Evolutionary conservation across 495 filamentous ascomycete species (phyloP).

Genomic region (Aspergillus cavernicola): DNA sequence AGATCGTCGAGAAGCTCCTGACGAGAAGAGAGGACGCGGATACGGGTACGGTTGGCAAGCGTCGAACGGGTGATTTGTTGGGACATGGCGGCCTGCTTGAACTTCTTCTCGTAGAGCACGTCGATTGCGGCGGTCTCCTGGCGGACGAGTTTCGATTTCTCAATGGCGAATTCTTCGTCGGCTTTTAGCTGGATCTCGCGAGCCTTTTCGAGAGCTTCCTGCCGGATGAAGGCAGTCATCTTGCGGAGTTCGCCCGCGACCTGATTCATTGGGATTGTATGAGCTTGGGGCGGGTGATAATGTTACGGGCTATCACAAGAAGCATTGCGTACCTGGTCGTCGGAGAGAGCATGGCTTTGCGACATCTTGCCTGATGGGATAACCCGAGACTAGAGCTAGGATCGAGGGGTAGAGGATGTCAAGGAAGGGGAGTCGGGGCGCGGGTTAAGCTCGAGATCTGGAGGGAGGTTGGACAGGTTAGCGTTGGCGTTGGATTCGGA

Average conservation of each 20-base stretch:
- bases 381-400: slow-evolving; percentile 22
- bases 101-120: slow-evolving; percentile 89
- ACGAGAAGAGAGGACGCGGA: slow-evolving; percentile 77
- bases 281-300: slow-evolving; percentile 15
- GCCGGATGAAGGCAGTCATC: slow-evolving; percentile 99
- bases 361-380: slow-evolving; percentile 65
- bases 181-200: slow-evolving; percentile 96
- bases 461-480: slow-evolving; percentile 11
- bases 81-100: slow-evolving; percentile 92
- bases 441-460: slow-evolving; percentile 5
- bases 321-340: slow-evolving; percentile 83
- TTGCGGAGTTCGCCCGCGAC: slow-evolving; percentile 95
- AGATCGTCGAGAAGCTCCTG: slow-evolving; percentile 92
- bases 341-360: slow-evolving; percentile 86
- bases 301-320: too few species aligned
- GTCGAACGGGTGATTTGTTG: slow-evolving; percentile 97
- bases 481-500: slow-evolving; percentile 7
- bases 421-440: slow-evolving; percentile 1
- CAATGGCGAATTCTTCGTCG: slow-evolving; percentile 96
- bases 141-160: slow-evolving; percentile 96
- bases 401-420: slow-evolving; percentile 17
- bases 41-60: slow-evolving; percentile 87
- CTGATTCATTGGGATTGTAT: slow-evolving; percentile 42
- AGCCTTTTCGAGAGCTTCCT: slow-evolving; percentile 96
- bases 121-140: slow-evolving; percentile 93